Conservation (phyloP, 176 grass and related monocot species). For the Oryza brachyantha region DNA sequence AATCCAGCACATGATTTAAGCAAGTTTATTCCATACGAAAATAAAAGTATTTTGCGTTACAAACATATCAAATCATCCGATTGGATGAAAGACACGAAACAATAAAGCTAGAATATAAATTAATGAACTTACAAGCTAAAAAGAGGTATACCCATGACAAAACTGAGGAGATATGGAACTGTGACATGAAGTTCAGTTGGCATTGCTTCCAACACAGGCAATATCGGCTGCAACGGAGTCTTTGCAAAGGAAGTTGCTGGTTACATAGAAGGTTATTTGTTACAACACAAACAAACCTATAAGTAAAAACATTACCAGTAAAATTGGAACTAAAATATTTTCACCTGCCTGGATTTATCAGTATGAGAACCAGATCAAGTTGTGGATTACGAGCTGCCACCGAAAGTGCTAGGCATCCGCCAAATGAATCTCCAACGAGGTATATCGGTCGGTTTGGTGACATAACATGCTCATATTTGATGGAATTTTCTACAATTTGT, state of each 20-base stretch:
- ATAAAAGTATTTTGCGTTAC: not conserved
- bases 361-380: constrained; percentile 66
- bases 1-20: too few relatives aligned
- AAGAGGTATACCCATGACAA: constrained; percentile 71
- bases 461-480: constrained; percentile 54
- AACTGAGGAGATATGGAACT: constrained; percentile 82
- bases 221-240: constrained; percentile 58
- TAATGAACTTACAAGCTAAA: constrained; percentile 3
- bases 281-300: not conserved
- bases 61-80: not conserved
- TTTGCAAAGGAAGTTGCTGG: constrained; percentile 84
- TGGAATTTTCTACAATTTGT: constrained; percentile 51
- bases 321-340: constrained; percentile 27
- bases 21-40: not conserved
- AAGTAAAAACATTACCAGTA: not conserved
- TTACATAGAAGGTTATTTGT: constrained; percentile 7
- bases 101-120: not conserved
- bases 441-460: constrained; percentile 69
- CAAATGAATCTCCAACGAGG: constrained; percentile 75
- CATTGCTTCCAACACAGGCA: constrained; percentile 78
- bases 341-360: constrained; percentile 96
- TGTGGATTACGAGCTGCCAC: constrained; percentile 70
- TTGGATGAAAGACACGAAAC: not conserved
- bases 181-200: constrained; percentile 73
- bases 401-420: constrained; percentile 72